Conservation (phyloP, 2,329 filamentous ascomycete genomes). For the Massarina eburnea region DNA sequence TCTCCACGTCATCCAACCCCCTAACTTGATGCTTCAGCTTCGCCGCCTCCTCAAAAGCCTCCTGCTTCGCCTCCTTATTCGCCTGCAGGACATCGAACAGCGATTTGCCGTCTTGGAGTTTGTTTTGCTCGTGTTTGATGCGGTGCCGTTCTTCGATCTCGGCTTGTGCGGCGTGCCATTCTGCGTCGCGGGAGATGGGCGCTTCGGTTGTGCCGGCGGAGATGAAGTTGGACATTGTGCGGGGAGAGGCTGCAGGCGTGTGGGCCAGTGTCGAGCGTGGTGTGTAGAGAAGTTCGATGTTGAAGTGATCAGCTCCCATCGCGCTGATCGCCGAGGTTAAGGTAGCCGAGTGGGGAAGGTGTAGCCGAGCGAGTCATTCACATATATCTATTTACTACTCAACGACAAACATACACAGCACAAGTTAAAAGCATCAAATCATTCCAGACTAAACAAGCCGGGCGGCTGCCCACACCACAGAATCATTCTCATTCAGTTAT, state of each 20-base stretch:
- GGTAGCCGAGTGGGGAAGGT: neutral
- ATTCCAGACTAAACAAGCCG: too few relatives aligned
- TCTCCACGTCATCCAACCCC: constrained; percentile 75
- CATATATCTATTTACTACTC: too few relatives aligned
- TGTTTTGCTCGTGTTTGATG: constrained; percentile 55
- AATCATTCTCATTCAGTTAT: too few relatives aligned
- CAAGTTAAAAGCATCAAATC: too few relatives aligned
- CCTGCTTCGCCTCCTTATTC: constrained; percentile 78
- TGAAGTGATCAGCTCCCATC: too few relatives aligned
- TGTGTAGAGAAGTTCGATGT: neutral
- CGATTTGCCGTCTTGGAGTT: constrained; percentile 58
- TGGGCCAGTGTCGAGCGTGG: neutral
- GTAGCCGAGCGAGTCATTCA: too few relatives aligned
- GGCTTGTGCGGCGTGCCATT: constrained; percentile 67
- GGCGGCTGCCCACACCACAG: too few relatives aligned
- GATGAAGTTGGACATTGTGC: constrained; percentile 54
- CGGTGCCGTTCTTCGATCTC: constrained; percentile 64
- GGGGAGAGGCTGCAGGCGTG: neutral
- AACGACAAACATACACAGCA: too few relatives aligned
- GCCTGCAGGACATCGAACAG: constrained; percentile 77
- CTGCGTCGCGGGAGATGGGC: constrained; percentile 48
- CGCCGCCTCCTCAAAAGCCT: constrained; percentile 74
- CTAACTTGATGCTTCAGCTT: constrained; percentile 76
- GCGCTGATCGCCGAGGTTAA: too few relatives aligned
- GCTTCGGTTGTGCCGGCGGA: constrained; percentile 53